Evolutionary conservation across 208 protist genomes (phyloP).

Genomic region (Lotmaria passim): DNA sequence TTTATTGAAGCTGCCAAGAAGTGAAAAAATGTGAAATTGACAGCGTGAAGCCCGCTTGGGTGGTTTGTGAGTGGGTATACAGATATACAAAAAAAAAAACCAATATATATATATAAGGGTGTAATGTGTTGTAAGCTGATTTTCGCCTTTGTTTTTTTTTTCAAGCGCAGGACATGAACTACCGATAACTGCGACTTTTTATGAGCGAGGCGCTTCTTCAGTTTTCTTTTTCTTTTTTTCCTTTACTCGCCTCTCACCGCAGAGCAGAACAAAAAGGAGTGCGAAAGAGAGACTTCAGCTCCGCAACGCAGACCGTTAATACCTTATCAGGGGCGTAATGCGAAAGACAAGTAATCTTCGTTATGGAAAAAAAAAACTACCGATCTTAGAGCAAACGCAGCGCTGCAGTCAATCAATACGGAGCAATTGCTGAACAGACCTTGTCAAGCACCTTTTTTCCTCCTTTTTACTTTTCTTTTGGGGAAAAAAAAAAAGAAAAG

Average conservation of each 20-base stretch:
- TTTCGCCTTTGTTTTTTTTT: too few relatives aligned
- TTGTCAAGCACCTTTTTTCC: not conserved
- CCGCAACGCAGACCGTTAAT: not conserved
- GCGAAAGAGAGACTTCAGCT: not conserved
- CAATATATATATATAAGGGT: too few relatives aligned
- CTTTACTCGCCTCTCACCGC: not conserved
- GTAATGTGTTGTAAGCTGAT: too few relatives aligned
- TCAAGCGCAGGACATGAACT: not conserved
- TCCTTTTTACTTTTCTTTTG: not conserved
- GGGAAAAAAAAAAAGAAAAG: slow-evolving; percentile 3
- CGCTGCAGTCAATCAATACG: slow-evolving; percentile 7
- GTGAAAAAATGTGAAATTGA: too few relatives aligned
- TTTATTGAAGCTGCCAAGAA: too few relatives aligned
- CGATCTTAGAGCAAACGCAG: slow-evolving; percentile 2
- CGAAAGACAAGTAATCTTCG: not conserved
- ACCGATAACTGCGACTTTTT: not conserved
- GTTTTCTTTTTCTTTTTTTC: too few relatives aligned
- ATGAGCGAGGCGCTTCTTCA: not conserved
- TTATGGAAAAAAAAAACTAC: not conserved
- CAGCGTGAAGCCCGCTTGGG: too few relatives aligned
- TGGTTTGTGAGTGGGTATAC: slow-evolving; percentile 1
- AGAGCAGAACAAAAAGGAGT: not conserved
- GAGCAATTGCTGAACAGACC: not conserved
- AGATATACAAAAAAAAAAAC: not conserved
- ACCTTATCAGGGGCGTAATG: slow-evolving; percentile 1